Evolutionary conservation across 2,329 filamentous ascomycete species (phyloP), one percentile per base, ranked within the genome.

Genomic region (Knoxdaviesia proteae): DNA sequence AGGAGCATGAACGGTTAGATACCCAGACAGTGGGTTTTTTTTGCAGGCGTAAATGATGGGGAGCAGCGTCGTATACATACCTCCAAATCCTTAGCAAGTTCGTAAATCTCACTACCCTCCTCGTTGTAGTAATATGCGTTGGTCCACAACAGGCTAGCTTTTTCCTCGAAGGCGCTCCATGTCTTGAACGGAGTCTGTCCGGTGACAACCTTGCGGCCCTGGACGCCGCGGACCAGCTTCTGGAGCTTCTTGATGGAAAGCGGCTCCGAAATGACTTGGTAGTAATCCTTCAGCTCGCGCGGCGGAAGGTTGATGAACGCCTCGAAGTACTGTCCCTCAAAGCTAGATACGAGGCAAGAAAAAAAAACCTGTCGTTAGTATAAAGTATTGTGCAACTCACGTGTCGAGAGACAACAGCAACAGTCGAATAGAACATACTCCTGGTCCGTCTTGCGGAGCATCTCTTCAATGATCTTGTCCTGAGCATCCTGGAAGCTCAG

Each of bases 61-160:
- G 20, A 20, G 20, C 20, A 20, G 20, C 20, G 20, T 20, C 20
- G 2, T 20, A 31, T 7, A 20, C 52, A 40, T 62, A 84, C 83
- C 72, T 92, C 78, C 6, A 94, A 71, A 46, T 90, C 77, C 40
- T 77, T 72, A 1, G 84, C 84, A 47, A 90, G 65, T 29, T 72
- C 66, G 48, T 77, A 84, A 42, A 94, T 87, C 10, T 84, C 80
- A 53, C 87, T 94, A 4, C 80, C 82, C 54, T 94, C 86, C 57
- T 94, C 84, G 50, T 94, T 94, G 64, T 88, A 94, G 46, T 79
- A 79, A 52, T 77, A 80, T 0, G 86, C 84, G 57, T 94, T 94
- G 40, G 69, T 71, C 87, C 87, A 94, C 38, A 94, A 76, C 42
- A 83, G 68, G 51, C 77, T 81, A 8, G 83, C 69, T 52, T 82